Base-by-base conservation (phyloP, 2,329 filamentous ascomycete genomes). In the Tolypocladium tropicale region DNA sequence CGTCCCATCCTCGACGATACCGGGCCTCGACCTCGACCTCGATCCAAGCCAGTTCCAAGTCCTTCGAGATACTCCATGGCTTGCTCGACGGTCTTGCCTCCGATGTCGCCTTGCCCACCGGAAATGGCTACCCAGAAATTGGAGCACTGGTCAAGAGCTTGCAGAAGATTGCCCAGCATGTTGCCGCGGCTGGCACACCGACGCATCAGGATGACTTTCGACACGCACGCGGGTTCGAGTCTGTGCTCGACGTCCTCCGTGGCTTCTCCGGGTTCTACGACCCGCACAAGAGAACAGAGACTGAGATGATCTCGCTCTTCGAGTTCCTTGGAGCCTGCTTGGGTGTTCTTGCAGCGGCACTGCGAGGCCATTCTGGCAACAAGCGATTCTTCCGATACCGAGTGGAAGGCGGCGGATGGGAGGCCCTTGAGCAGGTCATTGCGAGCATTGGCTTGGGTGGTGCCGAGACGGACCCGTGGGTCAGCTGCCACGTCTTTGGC, bases 351-450 rank as follows among this genome's bases (percentile, higher is more conserved):
- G 86, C 88, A 1, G 86, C 87, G 52, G 84, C 85, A 16, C 80
- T 99, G 61, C 82, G 84, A 55, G 84, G 84, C 50, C 91, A 97
- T 70, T 79, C 86, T 51, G 93, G 92, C 23, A 99, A 97, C 72
- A 82, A 86, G 65, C 83, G 89, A 63, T 96, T 93, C 74, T 97
- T 97, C 68, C 82, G 84, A 57, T 85, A 84, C 62, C 80, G 84
- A 61, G 83, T 95, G 33, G 82, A 89, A 57, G 85, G 83, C 25
- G 88, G 86, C 56, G 91, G 93, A 4, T 95, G 90, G 86, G 79
- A 84, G 60, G 82, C 84, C 9, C 70, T 96, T 55, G 86, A 94
- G 65, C 82, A 89, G 66, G 82, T 82, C 6, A 80, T 92, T 73
- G 82, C 81, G 59, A 84, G 83, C 68, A 84, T 85, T 69, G 82